phyloP scores from a whole-genome alignment of 2,329 filamentous ascomycete genomes.

The Xylaria sp. region DNA sequence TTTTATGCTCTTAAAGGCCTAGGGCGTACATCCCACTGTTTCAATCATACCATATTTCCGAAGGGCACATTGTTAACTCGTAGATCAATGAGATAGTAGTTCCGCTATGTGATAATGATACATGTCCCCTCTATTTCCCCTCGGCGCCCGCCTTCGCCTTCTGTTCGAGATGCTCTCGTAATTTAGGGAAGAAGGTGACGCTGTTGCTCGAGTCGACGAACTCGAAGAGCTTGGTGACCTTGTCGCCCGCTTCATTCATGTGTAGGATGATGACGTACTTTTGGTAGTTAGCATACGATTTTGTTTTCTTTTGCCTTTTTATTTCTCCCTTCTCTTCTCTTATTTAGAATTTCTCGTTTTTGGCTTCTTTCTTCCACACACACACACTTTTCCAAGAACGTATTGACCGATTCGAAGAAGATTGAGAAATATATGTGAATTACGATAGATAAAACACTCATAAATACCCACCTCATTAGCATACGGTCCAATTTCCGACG shows the following conservation, averaged over 20 bases:
- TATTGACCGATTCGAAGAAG: no score
- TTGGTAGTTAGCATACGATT: constrained; percentile 10
- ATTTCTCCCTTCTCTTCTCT: neutral
- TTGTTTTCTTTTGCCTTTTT: neutral
- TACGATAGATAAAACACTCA: neutral
- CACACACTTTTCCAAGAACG: no score
- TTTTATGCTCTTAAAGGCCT: neutral
- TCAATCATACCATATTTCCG: neutral
- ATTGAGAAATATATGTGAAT: no score
- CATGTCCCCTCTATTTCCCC: neutral
- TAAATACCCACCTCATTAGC: constrained; percentile 32
- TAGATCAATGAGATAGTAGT: neutral
- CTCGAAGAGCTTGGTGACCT: constrained; percentile 32
- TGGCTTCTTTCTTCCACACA: neutral
- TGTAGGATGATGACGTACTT: constrained; percentile 40
- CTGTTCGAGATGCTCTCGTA: constrained; percentile 23
- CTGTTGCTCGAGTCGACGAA: constrained; percentile 36
- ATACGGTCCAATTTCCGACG: constrained; percentile 40
- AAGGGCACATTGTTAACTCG: no score
- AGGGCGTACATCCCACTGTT: neutral
- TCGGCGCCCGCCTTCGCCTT: neutral
- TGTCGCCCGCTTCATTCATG: constrained; percentile 41
- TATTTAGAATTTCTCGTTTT: neutral
- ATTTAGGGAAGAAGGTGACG: constrained; percentile 29
- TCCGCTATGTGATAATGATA: neutral